phyloP scores from a whole-genome alignment of 768 basidiomycete species.

The Pilatotrama ljubarskyi region DNA sequence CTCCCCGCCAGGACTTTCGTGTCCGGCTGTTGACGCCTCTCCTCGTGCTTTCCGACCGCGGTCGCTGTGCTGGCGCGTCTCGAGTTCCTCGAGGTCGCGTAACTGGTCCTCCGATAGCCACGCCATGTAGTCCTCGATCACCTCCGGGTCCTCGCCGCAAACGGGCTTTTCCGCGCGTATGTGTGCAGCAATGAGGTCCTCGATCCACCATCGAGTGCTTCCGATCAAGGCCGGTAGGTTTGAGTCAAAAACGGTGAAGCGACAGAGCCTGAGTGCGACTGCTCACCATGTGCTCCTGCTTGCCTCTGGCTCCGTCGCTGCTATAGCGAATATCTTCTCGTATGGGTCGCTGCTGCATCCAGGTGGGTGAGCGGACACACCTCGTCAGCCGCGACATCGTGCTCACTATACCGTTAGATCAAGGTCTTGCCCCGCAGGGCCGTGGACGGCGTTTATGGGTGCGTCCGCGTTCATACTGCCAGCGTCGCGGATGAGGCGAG shows the following conservation, averaged over 20 bases:
- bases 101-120: constrained; percentile 4
- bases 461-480: not conserved
- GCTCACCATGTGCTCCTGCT: constrained; percentile 2
- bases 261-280: not conserved
- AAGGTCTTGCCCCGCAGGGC: not conserved
- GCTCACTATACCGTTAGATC: not conserved
- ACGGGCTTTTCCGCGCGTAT: not conserved
- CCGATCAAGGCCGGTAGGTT: not conserved
- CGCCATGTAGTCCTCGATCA: not conserved
- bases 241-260: not conserved
- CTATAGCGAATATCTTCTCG: not conserved
- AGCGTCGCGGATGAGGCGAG: too few species aligned
- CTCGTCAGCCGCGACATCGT: too few species aligned
- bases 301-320: not conserved
- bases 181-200: not conserved
- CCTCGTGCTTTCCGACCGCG: too few species aligned
- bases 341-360: not conserved
- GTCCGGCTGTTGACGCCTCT: not conserved
- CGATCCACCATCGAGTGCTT: constrained; percentile 9
- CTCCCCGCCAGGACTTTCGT: not conserved
- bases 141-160: constrained; percentile 6
- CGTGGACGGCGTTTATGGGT: not conserved
- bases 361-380: not conserved
- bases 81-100: not conserved
- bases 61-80: not conserved